Evolutionary conservation across 257 asterid species (phyloP), one percentile per base, ranked within the genome.

Genomic region (Penstemon davidsonii): DNA sequence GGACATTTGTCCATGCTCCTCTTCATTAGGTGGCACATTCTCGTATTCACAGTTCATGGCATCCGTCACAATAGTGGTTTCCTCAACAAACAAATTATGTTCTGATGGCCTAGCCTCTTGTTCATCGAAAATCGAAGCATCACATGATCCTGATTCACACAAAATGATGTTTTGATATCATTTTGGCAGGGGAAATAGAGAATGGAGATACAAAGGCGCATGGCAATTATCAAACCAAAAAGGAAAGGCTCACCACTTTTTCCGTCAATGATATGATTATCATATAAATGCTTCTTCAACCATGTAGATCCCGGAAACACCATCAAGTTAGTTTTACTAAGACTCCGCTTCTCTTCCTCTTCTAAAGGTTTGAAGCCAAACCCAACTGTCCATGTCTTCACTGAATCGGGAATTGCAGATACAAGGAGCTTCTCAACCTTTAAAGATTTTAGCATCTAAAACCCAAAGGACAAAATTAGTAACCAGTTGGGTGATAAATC

Each of bases 341-440:
- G 79, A 60, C 83, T 75, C 57, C 33, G 84, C 73, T 61, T 88
- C 76, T 93, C 99, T 6, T 79, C 71, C 62, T 87, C 96, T 76
- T 82, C 88, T 84, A 94, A 73, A 58, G 72, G 89, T 68, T 77
- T 68, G 78, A 94, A 94, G 62, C 96, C 99, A 66, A 94, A 94
- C 52, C 97, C 96, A 5, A 69, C 75, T 1, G 95, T 88, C 99
- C 99, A 94, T 65, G 99, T 94, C 74, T 87, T 96, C 51, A 94
- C 88, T 62, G 88, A 71, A 55, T 77, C 78, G 55, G 99, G 96
- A 62, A 94, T 80, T 43, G 99, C 97, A 62, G 97, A 94, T 78
- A 94, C 70, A 19, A 91, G 88, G 2, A 94, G 93, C 85, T 69
- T 86, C 83, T 86, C 84, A 18, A 94, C 91, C 83, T 91, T 87